Conservation (phyloP, 257 asterid genomes). For the Solanum commersonii region DNA sequence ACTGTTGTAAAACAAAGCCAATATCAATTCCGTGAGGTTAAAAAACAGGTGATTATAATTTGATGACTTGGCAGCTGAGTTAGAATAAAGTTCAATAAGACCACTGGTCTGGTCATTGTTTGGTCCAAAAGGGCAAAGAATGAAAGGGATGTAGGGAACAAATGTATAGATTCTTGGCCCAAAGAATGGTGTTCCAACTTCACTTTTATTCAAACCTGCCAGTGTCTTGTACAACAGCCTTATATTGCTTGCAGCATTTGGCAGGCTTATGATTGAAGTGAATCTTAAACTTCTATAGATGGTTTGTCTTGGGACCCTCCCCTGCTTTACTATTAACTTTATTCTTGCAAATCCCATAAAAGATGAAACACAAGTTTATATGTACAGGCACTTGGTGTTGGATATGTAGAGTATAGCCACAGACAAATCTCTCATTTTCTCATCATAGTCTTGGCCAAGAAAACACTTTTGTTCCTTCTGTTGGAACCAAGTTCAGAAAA, state of each 20-base stretch:
- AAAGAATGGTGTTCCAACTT: slow-evolving; percentile 39
- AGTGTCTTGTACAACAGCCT: slow-evolving; percentile 78
- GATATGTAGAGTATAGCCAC: slow-evolving; percentile 6
- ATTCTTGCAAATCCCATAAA: slow-evolving; percentile 37
- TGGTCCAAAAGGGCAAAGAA: slow-evolving; percentile 53
- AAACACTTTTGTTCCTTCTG: background rate
- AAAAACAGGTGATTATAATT: background rate
- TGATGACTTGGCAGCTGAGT: slow-evolving; percentile 20
- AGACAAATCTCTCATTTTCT: slow-evolving; percentile 13
- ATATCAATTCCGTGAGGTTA: background rate
- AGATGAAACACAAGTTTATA: slow-evolving; percentile 13
- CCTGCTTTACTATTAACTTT: slow-evolving; percentile 45
- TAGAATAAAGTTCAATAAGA: background rate
- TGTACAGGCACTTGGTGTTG: slow-evolving; percentile 8
- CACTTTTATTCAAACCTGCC: slow-evolving; percentile 81
- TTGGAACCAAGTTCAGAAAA: slow-evolving; percentile 7
- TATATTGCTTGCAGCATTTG: slow-evolving; percentile 32
- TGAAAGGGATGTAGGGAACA: slow-evolving; percentile 46
- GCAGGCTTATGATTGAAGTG: slow-evolving; percentile 69
- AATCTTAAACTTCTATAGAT: slow-evolving; percentile 48
- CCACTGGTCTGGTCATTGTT: slow-evolving; percentile 6
- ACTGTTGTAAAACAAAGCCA: background rate
- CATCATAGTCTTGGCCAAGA: slow-evolving; percentile 3
- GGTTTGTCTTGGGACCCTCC: slow-evolving; percentile 24
- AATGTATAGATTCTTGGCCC: slow-evolving; percentile 74